Percentiles rank a stretch among this genome's conserved stretches.
Conservation (phyloP, 768 basidiomycete genomes). For the Boletus sp. region DNA sequence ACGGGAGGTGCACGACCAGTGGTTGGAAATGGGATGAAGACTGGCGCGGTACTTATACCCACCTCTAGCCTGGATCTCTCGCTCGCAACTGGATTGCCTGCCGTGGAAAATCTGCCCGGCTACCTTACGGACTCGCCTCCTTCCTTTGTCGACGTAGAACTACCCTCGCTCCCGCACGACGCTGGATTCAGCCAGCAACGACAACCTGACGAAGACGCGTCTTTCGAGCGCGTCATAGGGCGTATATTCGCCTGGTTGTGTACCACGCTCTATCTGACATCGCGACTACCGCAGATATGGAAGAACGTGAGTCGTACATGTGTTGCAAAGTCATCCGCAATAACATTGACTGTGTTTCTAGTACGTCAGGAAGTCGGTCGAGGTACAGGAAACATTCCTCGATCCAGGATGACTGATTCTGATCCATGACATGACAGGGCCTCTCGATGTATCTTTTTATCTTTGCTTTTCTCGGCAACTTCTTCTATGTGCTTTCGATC, state of each 20-base stretch:
- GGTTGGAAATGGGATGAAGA: slow-evolving; percentile 28
- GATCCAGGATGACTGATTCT: slow-evolving; percentile 5
- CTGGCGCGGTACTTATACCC: slow-evolving; percentile 50
- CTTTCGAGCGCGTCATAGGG: slow-evolving; percentile 69
- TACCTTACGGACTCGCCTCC: not conserved
- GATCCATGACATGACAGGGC: slow-evolving; percentile 49
- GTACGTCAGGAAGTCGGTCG: slow-evolving; percentile 89
- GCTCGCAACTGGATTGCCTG: not conserved
- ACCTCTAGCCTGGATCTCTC: slow-evolving; percentile 1
- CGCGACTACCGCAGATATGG: slow-evolving; percentile 97
- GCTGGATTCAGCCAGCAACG: slow-evolving; percentile 1
- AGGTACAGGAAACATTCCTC: slow-evolving; percentile 40
- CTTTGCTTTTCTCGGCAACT: slow-evolving; percentile 91
- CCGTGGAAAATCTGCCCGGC: slow-evolving; percentile 16
- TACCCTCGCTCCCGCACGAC: slow-evolving; percentile 13
- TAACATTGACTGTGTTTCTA: slow-evolving; percentile 29
- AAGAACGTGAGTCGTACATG: slow-evolving; percentile 74
- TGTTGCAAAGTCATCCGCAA: not conserved
- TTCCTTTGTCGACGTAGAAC: slow-evolving; percentile 15
- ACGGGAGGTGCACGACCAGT: slow-evolving; percentile 31
- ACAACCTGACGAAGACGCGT: slow-evolving; percentile 22
- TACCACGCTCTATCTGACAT: slow-evolving; percentile 89
- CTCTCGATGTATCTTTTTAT: slow-evolving; percentile 92
- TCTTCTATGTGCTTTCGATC: slow-evolving; percentile 90
- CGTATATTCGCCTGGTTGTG: slow-evolving; percentile 94